Evolutionary conservation across 1,284 basidiomycete genomes (phyloP), one percentile per base, ranked within the genome.

Genomic region (Cryptococcus amylolentus): DNA sequence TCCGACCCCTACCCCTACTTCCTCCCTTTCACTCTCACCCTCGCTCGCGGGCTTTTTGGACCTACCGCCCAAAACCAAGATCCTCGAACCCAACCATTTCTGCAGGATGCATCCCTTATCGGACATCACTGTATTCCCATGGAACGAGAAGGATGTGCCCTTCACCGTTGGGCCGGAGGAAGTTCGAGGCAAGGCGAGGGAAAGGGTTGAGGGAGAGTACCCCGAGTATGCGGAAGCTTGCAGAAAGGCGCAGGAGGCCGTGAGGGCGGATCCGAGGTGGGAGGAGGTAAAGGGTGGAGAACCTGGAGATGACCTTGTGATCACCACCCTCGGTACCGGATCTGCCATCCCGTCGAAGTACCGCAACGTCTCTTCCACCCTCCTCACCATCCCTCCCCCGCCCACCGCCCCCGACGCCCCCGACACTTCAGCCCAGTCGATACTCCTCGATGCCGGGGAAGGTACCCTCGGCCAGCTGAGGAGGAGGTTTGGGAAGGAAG

Each of bases 371-470:
- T 88, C 88, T 6, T 81, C 84, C 0, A 91, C 87, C 0, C 79
- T 92, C 5, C 75, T 95, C 18, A 81, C 82, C 51, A 84, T 91
- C 42, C 87, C 23, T 23, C 23, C 23, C 23, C 23, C 23, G 3
- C 3, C 91, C 0, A 75, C 77, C 0, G 77, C 81, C 55, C 31
- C 31, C 31, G 31, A 6, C 0, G 77, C 81, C 55, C 31, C 31
- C 31, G 31, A 6, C 31, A 5, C 31, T 35, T 5, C 31, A 5
- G 6, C 31, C 31, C 31, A 35, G 31, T 35, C 31, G 55, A 78
- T 97, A 27, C 77, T 98, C n/a, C 82, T 98, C 3, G 95, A 98
- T 66, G 84, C 83, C 1, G 94, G 94, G 0, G 94, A 98, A 75
- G 90, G 91, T 0, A 94, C 94, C 0, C 88, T 88, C 79, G 93